Evolutionary conservation across 164 flowering plant species (phyloP).

Genomic region (Umbellularia californica): DNA sequence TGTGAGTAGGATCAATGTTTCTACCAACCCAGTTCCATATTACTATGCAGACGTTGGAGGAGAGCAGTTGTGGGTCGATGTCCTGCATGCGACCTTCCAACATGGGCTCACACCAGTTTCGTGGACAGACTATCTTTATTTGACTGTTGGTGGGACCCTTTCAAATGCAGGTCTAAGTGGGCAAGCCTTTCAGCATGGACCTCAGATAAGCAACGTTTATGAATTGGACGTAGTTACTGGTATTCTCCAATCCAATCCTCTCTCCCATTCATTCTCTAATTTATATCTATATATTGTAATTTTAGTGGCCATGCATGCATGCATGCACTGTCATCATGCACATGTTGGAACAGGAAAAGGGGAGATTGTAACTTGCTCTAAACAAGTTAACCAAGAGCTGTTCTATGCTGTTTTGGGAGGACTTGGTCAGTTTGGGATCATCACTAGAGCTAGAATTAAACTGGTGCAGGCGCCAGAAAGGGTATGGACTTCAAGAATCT

Average conservation of each 20-base stretch:
- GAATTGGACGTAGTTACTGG: constrained; percentile 84
- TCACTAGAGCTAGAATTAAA: constrained; percentile 15
- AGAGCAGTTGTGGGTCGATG: constrained; percentile 74
- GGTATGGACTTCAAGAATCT: constrained; percentile 1
- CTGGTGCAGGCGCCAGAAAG: constrained; percentile 10
- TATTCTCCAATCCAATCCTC: constrained; percentile 1
- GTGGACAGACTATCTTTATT: constrained; percentile 87
- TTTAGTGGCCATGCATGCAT: too few species aligned
- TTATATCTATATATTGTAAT: too few species aligned
- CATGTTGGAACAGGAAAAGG: constrained; percentile 13
- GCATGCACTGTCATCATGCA: too few species aligned
- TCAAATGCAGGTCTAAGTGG: constrained; percentile 90
- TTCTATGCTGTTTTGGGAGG: constrained; percentile 21
- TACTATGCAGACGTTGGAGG: constrained; percentile 67
- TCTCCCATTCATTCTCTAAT: too few species aligned
- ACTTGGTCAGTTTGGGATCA: constrained; percentile 19
- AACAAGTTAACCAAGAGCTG: constrained; percentile 6
- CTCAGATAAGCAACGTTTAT: constrained; percentile 76
- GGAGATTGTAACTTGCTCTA: constrained; percentile 13
- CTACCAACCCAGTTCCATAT: constrained; percentile 11
- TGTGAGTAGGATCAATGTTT: constrained; percentile 28
- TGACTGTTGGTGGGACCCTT: constrained; percentile 88
- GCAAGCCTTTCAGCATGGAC: constrained; percentile 70
- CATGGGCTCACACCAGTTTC: constrained; percentile 75
- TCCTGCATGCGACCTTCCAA: constrained; percentile 39